A percentile compares a stretch with the other conserved stretches of the same genome.
Conservation (phyloP, 148 eudicot species). For the Rhododendron simsii region DNA sequence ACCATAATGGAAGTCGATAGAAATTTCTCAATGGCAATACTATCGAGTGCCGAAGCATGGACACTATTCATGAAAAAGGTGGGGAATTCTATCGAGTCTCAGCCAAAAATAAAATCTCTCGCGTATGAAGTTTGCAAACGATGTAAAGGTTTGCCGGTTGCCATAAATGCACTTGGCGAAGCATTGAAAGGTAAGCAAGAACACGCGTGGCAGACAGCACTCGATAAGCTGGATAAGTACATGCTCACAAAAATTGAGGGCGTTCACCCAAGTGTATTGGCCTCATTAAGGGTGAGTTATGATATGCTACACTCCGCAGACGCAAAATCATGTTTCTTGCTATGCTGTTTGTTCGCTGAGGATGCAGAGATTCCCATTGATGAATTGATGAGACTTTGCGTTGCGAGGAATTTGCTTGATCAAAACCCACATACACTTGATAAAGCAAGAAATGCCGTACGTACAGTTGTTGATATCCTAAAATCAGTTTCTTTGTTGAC, state of each 20-base stretch:
- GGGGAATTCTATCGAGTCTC: background rate
- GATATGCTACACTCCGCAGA: background rate
- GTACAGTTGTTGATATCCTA: background rate
- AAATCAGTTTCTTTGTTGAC: conserved; percentile 8
- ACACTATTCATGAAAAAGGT: background rate
- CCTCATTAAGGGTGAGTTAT: background rate
- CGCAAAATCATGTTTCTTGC: conserved; percentile 6
- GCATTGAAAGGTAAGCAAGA: background rate
- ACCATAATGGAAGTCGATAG: background rate
- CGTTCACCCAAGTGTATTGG: background rate
- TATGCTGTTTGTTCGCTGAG: conserved; percentile 11
- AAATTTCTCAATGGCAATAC: background rate
- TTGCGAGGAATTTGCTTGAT: background rate
- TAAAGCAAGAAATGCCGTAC: background rate
- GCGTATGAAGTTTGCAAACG: background rate
- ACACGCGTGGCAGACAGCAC: background rate
- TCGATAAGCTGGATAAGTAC: background rate
- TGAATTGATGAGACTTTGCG: background rate
- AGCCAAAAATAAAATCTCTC: background rate
- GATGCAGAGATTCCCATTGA: conserved; percentile 11
- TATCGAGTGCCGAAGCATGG: background rate
- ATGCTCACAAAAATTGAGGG: background rate
- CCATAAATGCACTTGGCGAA: conserved; percentile 7
- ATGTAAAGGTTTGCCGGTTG: conserved; percentile 17
- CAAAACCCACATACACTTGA: too few species aligned